Conservation (phyloP, 2,329 filamentous ascomycete species). For the Erysiphe pulchra region DNA sequence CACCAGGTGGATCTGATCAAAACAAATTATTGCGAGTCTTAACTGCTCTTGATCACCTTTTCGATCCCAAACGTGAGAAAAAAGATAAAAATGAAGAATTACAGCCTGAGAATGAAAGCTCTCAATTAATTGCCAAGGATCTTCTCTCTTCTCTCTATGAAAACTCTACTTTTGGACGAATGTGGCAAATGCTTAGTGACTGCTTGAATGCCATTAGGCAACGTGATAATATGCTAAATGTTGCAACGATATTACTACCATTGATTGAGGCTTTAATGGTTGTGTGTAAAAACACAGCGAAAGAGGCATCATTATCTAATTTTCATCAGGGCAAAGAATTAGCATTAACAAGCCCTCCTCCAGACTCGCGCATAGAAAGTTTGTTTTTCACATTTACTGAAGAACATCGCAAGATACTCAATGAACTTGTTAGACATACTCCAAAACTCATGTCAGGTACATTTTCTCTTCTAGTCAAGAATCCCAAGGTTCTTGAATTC, state of each 20-base stretch:
- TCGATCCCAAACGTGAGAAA: conserved; percentile 50
- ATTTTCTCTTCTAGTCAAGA: conserved; percentile 87
- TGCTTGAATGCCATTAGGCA: conserved; percentile 73
- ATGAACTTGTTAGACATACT: conserved; percentile 89
- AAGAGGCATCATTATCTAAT: conserved; percentile 8
- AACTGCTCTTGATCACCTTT: conserved; percentile 85
- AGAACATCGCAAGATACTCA: conserved; percentile 89
- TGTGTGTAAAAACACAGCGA: conserved; percentile 89
- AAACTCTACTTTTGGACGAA: conserved; percentile 63
- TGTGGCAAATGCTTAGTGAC: conserved; percentile 81
- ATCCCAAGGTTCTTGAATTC: conserved; percentile 95
- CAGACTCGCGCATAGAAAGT: conserved; percentile 60
- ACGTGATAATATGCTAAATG: conserved; percentile 86
- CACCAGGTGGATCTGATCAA: conserved; percentile 83
- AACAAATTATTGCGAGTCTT: conserved; percentile 82
- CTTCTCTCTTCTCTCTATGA: conserved; percentile 74
- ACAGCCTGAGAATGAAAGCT: conserved; percentile 26
- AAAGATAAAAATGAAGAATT: conserved; percentile 16
- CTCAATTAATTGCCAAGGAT: conserved; percentile 38
- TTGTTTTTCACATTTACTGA: conserved; percentile 96
- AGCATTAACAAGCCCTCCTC: conserved; percentile 47
- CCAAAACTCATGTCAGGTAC: conserved; percentile 97
- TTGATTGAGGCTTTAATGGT: conserved; percentile 96
- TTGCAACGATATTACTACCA: conserved; percentile 82
- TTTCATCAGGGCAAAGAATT: conserved; percentile 33